Evolutionary conservation across 23 red algal genomes (phyloP).

Genomic region (Gracilaria domingensis): DNA sequence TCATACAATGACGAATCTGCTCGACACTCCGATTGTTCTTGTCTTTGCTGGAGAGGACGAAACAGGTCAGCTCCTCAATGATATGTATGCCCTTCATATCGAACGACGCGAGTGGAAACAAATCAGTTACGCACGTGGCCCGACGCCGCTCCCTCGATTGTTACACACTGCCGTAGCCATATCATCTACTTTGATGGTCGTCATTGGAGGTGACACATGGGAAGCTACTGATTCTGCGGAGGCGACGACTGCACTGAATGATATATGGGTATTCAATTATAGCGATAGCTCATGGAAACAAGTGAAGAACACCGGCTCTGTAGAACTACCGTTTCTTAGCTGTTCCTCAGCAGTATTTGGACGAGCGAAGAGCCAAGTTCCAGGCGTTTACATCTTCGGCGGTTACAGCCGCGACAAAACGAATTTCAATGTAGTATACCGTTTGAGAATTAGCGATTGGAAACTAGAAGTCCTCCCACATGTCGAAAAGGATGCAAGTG

Average conservation of each 20-base stretch:
- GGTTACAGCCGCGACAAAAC: conserved; percentile 23
- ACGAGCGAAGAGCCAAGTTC: conserved; percentile 35
- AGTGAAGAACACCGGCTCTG: not conserved
- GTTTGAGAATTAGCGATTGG: conserved; percentile 64
- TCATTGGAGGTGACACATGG: conserved; percentile 65
- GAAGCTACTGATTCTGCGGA: not conserved
- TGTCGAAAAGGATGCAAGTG: not conserved
- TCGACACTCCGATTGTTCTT: conserved; percentile 49
- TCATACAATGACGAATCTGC: conserved; percentile 62
- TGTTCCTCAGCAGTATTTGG: conserved; percentile 65
- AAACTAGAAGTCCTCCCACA: conserved; percentile 33
- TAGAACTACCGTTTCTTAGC: not conserved
- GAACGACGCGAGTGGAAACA: conserved; percentile 28
- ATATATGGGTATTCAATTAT: conserved; percentile 65
- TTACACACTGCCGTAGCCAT: conserved; percentile 51
- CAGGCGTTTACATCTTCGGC: conserved; percentile 64
- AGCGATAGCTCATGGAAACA: conserved; percentile 47
- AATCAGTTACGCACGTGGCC: conserved; percentile 49
- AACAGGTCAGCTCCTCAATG: conserved; percentile 37
- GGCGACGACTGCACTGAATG: conserved; percentile 20
- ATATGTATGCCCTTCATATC: conserved; percentile 66
- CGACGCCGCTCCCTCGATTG: conserved; percentile 33
- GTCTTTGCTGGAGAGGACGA: conserved; percentile 63
- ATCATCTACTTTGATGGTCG: conserved; percentile 48
- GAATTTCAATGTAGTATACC: conserved; percentile 35